phyloP scores from a whole-genome alignment of 352 stramenopile species.

The Bremia lactucae region DNA sequence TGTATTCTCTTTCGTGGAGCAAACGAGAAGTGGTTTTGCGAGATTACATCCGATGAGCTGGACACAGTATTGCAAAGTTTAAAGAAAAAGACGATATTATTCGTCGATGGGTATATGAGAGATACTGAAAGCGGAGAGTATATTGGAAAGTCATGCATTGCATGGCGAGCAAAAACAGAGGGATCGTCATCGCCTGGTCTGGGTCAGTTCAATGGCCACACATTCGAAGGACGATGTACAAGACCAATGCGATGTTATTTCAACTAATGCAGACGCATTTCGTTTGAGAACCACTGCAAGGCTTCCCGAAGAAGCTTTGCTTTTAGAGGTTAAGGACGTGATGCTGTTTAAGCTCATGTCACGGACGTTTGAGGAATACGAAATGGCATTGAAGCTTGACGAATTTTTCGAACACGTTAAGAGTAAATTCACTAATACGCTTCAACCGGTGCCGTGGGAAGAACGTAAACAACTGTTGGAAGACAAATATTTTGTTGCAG shows the following conservation, averaged over 20 bases:
- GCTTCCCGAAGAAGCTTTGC: background rate
- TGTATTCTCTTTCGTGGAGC: no score
- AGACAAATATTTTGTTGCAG: background rate
- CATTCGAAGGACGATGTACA: background rate
- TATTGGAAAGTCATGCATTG: background rate
- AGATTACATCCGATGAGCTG: no score
- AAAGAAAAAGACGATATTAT: no score
- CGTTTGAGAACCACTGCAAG: background rate
- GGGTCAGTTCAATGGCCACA: background rate
- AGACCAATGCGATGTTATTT: background rate
- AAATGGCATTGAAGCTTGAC: background rate
- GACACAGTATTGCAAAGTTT: no score
- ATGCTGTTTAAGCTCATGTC: background rate
- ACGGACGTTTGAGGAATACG: background rate
- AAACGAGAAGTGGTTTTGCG: no score
- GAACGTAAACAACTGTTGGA: background rate
- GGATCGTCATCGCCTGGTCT: background rate
- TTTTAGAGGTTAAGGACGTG: background rate
- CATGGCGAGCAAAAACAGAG: no score
- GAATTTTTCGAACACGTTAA: background rate
- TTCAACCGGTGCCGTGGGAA: background rate
- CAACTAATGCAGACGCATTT: background rate
- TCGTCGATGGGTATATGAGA: no score
- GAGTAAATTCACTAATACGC: background rate
- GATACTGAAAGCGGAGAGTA: background rate